Percentiles rank a stretch among this genome's conserved stretches.
These are phyloP conservation scores for Ligustrum vulgare DNA, from an alignment of 257 asterid genomes.

Conservation along the genomic window DNA sequence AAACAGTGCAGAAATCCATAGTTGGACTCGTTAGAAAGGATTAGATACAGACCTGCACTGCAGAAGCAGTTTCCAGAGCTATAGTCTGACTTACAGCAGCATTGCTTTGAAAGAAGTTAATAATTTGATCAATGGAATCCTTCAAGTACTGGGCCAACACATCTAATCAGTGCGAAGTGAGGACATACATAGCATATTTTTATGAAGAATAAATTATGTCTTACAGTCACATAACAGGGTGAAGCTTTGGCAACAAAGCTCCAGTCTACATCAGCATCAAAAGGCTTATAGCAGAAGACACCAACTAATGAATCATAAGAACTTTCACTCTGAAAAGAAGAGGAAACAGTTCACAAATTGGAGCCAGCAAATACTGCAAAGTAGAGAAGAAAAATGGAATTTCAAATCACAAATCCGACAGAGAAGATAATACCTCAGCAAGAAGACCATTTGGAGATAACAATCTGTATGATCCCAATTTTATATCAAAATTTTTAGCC, in stretches of 20 bases:
- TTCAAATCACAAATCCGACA: neutral
- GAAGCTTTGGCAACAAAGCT: conserved; percentile 93
- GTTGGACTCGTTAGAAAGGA: conserved; percentile 19
- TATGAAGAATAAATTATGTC: conserved; percentile 31
- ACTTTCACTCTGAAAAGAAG: conserved; percentile 78
- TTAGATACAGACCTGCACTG: conserved; percentile 74
- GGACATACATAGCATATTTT: conserved; percentile 13
- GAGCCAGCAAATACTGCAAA: conserved; percentile 11
- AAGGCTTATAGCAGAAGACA: conserved; percentile 87
- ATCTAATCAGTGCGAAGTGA: conserved; percentile 17
- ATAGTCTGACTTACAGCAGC: conserved; percentile 82
- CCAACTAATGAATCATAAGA: conserved; percentile 76
- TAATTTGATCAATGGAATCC: conserved; percentile 77
- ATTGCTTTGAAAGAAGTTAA: conserved; percentile 76
- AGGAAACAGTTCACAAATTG: conserved; percentile 13
- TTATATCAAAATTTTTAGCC: conserved; percentile 70
- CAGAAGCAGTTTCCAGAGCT: conserved; percentile 96
- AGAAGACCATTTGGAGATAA: conserved; percentile 92
- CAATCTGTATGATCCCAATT: conserved; percentile 88
- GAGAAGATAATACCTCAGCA: conserved; percentile 60
- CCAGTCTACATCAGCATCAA: conserved; percentile 85
- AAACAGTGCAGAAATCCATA: conserved; percentile 7
- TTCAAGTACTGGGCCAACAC: conserved; percentile 70
- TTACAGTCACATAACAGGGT: conserved; percentile 92
- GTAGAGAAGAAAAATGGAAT: conserved; percentile 4